These are phyloP conservation scores for Cladophialophora exuberans DNA, from an alignment of 2,329 filamentous ascomycete species.

Conservation along the genomic window DNA sequence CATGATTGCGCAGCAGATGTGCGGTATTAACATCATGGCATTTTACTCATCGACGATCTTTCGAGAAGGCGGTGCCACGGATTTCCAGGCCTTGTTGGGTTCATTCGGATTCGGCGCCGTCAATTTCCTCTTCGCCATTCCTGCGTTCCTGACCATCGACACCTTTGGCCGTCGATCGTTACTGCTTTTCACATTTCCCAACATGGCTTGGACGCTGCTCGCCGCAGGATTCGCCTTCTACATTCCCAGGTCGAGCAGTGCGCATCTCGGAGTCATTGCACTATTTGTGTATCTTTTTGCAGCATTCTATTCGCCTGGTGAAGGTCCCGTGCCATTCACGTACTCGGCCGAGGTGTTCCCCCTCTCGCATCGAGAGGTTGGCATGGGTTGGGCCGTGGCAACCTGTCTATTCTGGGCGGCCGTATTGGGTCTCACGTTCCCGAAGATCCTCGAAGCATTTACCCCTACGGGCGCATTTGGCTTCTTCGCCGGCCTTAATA, in stretches of 20 bases:
- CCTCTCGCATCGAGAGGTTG: conserved; percentile 54
- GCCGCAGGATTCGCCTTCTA: conserved; percentile 56
- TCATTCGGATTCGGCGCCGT: conserved; percentile 63
- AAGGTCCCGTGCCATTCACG: conserved; percentile 14
- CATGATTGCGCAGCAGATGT: conserved; percentile 42
- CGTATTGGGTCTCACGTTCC: conserved; percentile 49
- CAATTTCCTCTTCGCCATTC: conserved; percentile 62
- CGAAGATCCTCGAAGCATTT: conserved; percentile 27
- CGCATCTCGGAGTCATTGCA: conserved; percentile 55
- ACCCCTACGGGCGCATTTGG: conserved; percentile 40
- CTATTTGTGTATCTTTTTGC: conserved; percentile 62
- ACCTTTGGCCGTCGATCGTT: conserved; percentile 59
- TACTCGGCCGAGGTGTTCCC: conserved; percentile 48
- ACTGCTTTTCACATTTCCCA: conserved; percentile 53
- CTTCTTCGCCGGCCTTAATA: conserved; percentile 52
- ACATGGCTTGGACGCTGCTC: conserved; percentile 54
- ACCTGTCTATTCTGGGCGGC: conserved; percentile 55
- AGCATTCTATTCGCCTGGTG: conserved; percentile 51
- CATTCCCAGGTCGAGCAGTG: conserved; percentile 45
- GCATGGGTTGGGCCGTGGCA: conserved; percentile 48
- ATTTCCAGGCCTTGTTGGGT: conserved; percentile 52
- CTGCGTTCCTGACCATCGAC: conserved; percentile 62
- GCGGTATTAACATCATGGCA: conserved; percentile 40
- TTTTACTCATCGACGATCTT: conserved; percentile 59
- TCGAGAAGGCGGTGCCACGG: conserved; percentile 48